Evolutionary conservation across 2,329 filamentous ascomycete species (phyloP).

Genomic region (Cladosporium sp.): DNA sequence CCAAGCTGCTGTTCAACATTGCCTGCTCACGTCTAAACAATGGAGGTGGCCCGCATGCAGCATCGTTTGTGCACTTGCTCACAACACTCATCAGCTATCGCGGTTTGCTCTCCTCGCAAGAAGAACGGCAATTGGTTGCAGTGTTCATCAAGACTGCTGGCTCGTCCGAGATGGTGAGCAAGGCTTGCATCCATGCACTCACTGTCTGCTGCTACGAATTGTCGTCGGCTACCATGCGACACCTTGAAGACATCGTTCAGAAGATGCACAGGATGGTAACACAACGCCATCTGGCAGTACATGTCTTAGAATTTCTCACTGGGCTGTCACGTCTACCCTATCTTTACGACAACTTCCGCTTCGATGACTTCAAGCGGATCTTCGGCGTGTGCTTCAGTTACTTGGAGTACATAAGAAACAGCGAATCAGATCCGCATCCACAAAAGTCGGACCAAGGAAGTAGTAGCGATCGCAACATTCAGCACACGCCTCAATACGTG

Average conservation of each 20-base stretch:
- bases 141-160: conserved; percentile 78
- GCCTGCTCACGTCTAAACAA: background rate
- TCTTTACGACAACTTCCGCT: conserved; percentile 75
- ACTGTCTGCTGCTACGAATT: conserved; percentile 95
- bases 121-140: conserved; percentile 81
- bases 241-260: conserved; percentile 77
- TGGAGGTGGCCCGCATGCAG: conserved; percentile 8
- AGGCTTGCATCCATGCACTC: conserved; percentile 89
- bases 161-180: conserved; percentile 62
- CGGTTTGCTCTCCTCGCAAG: conserved; percentile 63
- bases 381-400: conserved; percentile 96
- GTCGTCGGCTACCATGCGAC: conserved; percentile 79
- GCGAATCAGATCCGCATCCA: conserved; percentile 35
- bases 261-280: conserved; percentile 97
- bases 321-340: conserved; percentile 79
- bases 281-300: conserved; percentile 82
- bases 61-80: conserved; percentile 63
- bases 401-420: conserved; percentile 73
- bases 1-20: conserved; percentile 57
- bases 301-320: conserved; percentile 93
- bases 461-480: conserved; percentile 9
- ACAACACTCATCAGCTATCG: conserved; percentile 85
- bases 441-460: conserved; percentile 9
- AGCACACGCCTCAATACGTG: conserved; percentile 58
- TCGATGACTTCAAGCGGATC: conserved; percentile 88